Percentiles rank a stretch among this genome's conserved stretches.
Evolutionary conservation across 305 asterid species (phyloP).

Genomic region (Fraxinus sp.): DNA sequence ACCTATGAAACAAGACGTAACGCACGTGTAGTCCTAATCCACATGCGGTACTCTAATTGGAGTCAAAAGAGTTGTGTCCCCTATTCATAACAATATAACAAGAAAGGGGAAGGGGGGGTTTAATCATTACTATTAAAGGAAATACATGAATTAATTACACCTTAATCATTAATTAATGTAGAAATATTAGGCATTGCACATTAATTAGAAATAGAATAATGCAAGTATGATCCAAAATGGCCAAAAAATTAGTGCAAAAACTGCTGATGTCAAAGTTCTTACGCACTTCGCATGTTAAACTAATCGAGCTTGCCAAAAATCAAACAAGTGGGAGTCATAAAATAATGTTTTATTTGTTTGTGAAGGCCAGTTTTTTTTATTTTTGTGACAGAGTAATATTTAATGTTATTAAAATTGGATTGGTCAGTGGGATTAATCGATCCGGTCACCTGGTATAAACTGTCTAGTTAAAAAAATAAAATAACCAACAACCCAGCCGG

Average conservation of each 20-base stretch:
- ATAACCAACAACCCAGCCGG: no score
- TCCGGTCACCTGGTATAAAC: no score
- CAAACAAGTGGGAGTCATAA: not conserved
- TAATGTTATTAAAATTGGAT: no score
- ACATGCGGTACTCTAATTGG: not conserved
- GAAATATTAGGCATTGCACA: constrained; percentile 9
- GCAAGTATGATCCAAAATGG: not conserved
- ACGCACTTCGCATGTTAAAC: not conserved
- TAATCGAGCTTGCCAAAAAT: not conserved
- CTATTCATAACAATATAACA: not conserved
- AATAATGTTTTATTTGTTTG: not conserved
- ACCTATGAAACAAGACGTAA: no score
- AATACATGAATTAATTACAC: not conserved
- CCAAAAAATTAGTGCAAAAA: not conserved
- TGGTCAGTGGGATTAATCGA: no score
- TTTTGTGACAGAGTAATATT: not conserved
- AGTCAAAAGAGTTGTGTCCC: not conserved
- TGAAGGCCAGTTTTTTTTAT: not conserved
- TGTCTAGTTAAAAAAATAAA: no score
- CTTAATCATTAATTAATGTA: not conserved
- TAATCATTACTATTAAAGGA: no score
- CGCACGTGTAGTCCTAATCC: no score
- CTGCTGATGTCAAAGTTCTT: not conserved
- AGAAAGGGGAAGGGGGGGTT: not conserved
- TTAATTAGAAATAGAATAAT: not conserved